Evolutionary conservation across 1,139 yeast genomes (phyloP).

Genomic region (Diutina neorugosa): DNA sequence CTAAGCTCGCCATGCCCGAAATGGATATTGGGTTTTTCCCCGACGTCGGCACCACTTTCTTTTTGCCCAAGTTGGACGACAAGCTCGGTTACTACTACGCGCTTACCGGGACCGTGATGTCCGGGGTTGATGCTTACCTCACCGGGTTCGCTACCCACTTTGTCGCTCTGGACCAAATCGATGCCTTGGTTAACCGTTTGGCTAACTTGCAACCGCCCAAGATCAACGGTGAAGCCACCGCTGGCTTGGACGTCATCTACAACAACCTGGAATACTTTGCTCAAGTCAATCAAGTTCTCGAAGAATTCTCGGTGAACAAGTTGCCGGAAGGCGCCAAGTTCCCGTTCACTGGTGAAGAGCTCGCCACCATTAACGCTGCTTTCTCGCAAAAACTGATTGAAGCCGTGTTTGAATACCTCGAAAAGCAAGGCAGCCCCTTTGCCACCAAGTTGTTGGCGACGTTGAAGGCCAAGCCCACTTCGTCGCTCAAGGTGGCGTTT

Average conservation of each 20-base stretch:
- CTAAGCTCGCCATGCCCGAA: conserved; percentile 95
- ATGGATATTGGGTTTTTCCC: conserved; percentile 95
- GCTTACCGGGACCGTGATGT: conserved; percentile 68
- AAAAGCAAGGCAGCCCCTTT: conserved; percentile 48
- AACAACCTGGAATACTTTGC: conserved; percentile 32
- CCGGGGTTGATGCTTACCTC: conserved; percentile 68
- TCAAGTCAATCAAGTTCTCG: conserved; percentile 59
- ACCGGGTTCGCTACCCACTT: conserved; percentile 89
- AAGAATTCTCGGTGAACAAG: conserved; percentile 59
- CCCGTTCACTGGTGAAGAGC: conserved; percentile 43
- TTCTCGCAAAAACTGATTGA: conserved; percentile 52
- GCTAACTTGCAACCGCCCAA: conserved; percentile 38
- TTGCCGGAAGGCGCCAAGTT: conserved; percentile 43
- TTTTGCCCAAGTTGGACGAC: conserved; percentile 73
- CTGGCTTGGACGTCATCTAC: conserved; percentile 16
- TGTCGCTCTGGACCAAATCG: conserved; percentile 53
- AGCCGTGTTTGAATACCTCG: conserved; percentile 46
- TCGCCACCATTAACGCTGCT: conserved; percentile 54
- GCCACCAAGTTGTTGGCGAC: conserved; percentile 48
- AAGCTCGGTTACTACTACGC: conserved; percentile 79
- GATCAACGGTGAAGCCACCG: conserved; percentile 17
- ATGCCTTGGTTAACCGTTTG: conserved; percentile 51
- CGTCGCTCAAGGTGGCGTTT: conserved; percentile 67
- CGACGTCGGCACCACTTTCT: conserved; percentile 90
- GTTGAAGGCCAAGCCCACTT: conserved; percentile 53